phyloP scores from a whole-genome alignment of 1,139 yeast genomes.

The Scheffersomyces quercinus region DNA sequence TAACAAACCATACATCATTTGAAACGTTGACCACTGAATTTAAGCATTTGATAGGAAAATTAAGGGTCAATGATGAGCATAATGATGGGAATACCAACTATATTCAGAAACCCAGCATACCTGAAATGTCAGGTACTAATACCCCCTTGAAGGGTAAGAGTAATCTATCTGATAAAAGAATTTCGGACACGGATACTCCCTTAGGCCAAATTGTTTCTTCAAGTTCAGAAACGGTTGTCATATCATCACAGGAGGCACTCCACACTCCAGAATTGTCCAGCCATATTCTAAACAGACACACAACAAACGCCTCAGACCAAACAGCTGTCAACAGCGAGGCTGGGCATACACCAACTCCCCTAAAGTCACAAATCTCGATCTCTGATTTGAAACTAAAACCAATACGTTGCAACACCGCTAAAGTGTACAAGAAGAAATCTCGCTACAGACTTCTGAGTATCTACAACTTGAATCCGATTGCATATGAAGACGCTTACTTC shows the following conservation, averaged over 20 bases:
- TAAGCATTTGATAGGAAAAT: constrained; percentile 14
- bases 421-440: constrained; percentile 42
- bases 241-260: too few species aligned
- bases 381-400: constrained; percentile 44
- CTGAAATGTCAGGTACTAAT: too few species aligned
- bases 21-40: constrained; percentile 52
- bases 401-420: constrained; percentile 32
- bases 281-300: neutral
- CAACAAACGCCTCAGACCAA: neutral
- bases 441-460: constrained; percentile 40
- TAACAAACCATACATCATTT: constrained; percentile 49
- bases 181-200: too few species aligned
- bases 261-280: too few species aligned
- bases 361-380: constrained; percentile 29
- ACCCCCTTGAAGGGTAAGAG: too few species aligned
- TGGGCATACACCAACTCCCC: neutral
- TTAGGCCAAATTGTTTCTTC: too few species aligned
- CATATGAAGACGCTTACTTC: constrained; percentile 9
- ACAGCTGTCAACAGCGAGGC: neutral
- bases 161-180: too few species aligned
- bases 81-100: neutral
- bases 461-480: constrained; percentile 41
- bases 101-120: neutral
- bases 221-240: too few species aligned
- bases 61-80: constrained; percentile 9